These are phyloP conservation scores for Carex arenaria DNA, from an alignment of 202 grass and related monocot species.

Conservation along the genomic window DNA sequence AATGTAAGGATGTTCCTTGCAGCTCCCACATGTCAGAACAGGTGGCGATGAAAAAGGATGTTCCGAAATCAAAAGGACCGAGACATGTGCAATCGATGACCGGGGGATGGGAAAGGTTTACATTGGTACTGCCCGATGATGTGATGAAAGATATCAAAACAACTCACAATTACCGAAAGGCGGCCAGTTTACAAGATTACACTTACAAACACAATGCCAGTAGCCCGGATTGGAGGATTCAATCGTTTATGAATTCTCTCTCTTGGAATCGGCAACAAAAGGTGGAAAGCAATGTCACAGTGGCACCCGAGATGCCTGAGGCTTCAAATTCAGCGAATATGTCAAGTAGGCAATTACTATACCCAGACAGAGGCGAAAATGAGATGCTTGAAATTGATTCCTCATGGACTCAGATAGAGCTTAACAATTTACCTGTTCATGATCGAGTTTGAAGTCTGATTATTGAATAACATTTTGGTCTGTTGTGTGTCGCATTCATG, in stretches of 20 bases:
- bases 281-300: not conserved
- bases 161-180: conserved; percentile 36
- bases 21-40: conserved; percentile 1
- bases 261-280: not conserved
- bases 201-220: not conserved
- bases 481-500: not conserved
- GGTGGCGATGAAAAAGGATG: not conserved
- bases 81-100: conserved; percentile 49
- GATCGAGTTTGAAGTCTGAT: not conserved
- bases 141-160: conserved; percentile 60
- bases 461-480: not conserved
- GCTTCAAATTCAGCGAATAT: not conserved
- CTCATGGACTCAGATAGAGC: not conserved
- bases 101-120: conserved; percentile 42
- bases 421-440: not conserved
- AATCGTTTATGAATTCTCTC: not conserved
- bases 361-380: not conserved
- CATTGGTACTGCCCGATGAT: conserved; percentile 53
- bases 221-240: not conserved
- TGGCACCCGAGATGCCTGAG: not conserved
- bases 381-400: conserved; percentile 12
- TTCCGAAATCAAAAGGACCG: conserved; percentile 12
- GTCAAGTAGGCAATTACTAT: conserved; percentile 6
- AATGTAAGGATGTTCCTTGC: not conserved
- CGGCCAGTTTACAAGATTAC: conserved; percentile 43